Evolutionary conservation across 768 basidiomycete genomes (phyloP).

Genomic region (Calocera cornea): DNA sequence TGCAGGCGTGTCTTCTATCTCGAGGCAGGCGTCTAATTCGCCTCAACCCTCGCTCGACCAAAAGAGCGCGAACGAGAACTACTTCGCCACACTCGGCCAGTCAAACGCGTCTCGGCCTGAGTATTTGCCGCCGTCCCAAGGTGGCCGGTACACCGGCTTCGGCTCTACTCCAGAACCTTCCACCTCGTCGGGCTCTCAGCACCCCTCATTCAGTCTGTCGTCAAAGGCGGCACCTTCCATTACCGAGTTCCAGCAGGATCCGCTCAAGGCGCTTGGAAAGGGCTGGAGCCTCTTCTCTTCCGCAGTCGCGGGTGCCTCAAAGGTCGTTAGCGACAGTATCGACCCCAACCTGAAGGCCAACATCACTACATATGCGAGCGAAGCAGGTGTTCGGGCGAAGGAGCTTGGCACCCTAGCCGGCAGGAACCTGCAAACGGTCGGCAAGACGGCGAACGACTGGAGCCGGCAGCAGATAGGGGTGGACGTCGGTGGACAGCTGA

Average conservation of each 20-base stretch:
- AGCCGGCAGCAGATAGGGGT: conserved; percentile 64
- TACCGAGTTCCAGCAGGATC: conserved; percentile 73
- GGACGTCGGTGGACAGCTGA: conserved; percentile 69
- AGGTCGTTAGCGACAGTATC: conserved; percentile 60
- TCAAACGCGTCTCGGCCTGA: conserved; percentile 65
- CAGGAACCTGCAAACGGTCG: conserved; percentile 12
- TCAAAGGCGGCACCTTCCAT: conserved; percentile 69
- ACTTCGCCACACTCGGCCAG: conserved; percentile 70
- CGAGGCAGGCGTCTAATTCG: conserved; percentile 44
- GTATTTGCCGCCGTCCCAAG: conserved; percentile 82
- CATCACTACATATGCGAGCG: conserved; percentile 39
- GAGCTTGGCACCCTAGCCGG: conserved; percentile 35
- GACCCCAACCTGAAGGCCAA: conserved; percentile 70
- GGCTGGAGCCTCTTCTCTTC: conserved; percentile 94
- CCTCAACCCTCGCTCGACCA: conserved; percentile 42
- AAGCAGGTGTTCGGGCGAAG: conserved; percentile 52
- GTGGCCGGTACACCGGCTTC: conserved; percentile 87
- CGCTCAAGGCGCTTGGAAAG: conserved; percentile 71
- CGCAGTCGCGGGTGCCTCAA: conserved; percentile 65
- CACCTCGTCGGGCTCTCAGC: conserved; percentile 31
- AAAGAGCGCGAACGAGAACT: conserved; percentile 73
- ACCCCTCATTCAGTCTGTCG: conserved; percentile 60
- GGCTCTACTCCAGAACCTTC: conserved; percentile 62
- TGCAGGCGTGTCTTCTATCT: conserved; percentile 28
- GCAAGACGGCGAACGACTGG: conserved; percentile 53